phyloP scores from a whole-genome alignment of 331 rosid species.

The Malus hybrid region DNA sequence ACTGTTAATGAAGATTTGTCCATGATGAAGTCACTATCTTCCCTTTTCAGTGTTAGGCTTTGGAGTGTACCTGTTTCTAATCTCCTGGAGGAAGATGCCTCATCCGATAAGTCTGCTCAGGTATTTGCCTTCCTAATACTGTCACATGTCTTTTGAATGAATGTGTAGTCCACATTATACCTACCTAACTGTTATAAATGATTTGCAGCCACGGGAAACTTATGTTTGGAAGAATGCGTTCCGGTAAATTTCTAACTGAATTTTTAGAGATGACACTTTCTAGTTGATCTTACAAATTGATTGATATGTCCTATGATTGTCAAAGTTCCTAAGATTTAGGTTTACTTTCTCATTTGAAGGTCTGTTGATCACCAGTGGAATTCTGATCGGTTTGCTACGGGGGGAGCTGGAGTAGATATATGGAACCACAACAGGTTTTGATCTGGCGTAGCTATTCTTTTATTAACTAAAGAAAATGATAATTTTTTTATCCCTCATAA shows the following conservation, averaged over 20 bases:
- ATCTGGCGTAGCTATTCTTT: constrained; percentile 4
- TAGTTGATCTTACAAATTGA: not conserved
- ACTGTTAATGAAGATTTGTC: not conserved
- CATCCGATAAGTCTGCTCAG: constrained; percentile 38
- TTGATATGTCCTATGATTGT: not conserved
- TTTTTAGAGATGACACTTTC: not conserved
- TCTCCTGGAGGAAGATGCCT: constrained; percentile 31
- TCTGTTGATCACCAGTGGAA: constrained; percentile 93
- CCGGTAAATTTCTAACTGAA: constrained; percentile 41
- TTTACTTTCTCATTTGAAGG: constrained; percentile 34
- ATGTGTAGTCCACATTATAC: not conserved
- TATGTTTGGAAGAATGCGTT: constrained; percentile 73
- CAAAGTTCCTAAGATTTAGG: not conserved
- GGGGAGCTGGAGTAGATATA: constrained; percentile 78
- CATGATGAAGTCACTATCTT: not conserved
- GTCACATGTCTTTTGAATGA: not conserved
- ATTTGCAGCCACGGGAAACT: constrained; percentile 60
- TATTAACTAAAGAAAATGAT: not conserved
- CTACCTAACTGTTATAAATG: constrained; percentile 11
- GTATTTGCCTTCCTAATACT: constrained; percentile 17
- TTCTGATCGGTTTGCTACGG: constrained; percentile 82
- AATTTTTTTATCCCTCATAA: not conserved
- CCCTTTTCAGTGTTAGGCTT: constrained; percentile 58
- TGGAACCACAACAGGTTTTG: constrained; percentile 90
- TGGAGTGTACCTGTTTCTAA: constrained; percentile 65